Evolutionary conservation across 306 rosid species (phyloP), one percentile per base, ranked within the genome.

Genomic region (Hippophae gyantsensis): DNA sequence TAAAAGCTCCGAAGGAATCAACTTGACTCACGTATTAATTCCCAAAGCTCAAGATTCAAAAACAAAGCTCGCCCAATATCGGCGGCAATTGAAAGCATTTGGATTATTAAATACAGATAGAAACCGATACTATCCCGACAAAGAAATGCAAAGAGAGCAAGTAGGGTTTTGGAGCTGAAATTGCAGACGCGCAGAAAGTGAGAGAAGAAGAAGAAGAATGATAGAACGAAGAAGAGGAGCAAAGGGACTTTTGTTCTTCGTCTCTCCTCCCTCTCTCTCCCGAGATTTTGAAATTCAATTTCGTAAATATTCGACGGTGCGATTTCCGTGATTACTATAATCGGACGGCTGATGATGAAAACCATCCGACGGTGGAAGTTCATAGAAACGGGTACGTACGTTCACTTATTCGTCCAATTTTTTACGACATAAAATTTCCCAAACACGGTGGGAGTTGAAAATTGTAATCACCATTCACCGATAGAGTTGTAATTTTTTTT

Each of bases 271-370:
- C 98, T 77, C 98, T 87, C 90, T 80, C 88, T 81, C 57, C 80
- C 61, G 56, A 81, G 75, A 82, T 88, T 93, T 93, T 93, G 94
- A 93, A 93, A 79, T 93, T 93, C 89, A 86, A 93, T 84, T 92
- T 84, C 64, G 74, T 72, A 48, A 76, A 59, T 75, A 80, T 73
- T 82, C 60, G 69, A 93, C 88, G 96, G 95, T 60, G 50, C 1
- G 95, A 83, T 83, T 26, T 12, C 14, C 10, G 4, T 13, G 18
- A 3, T 6, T 1, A 6, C 5, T 59, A 51, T 11, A 26, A 87
- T 84, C 94, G 2, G 8, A 81, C 89, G 85, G 82, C 75, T 7
- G 0, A 0, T 6, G 5, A 12, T 7, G 13, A n/a, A 43, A n/a
- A 0, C 0, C 0, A 73, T 78, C 74, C 26, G 2, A 80, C 82